Evolutionary conservation across 2,329 filamentous ascomycete species (phyloP).

Genomic region (Xylaria sp.): DNA sequence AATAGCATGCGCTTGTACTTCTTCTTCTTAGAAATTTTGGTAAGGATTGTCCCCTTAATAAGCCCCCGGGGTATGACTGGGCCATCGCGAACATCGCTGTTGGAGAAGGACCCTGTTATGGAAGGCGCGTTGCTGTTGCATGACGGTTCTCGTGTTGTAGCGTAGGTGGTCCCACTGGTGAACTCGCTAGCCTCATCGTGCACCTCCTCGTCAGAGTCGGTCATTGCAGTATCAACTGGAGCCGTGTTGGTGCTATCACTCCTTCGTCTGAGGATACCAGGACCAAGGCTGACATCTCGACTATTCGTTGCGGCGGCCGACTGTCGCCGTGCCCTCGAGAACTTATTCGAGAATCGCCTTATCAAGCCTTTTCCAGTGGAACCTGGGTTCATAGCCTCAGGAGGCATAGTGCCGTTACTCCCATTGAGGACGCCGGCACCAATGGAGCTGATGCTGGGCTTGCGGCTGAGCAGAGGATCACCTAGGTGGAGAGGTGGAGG

Average conservation of each 20-base stretch:
- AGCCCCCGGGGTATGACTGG: slow-evolving; percentile 82
- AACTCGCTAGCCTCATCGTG: slow-evolving; percentile 63
- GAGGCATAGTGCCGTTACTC: slow-evolving; percentile 67
- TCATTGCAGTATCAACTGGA: slow-evolving; percentile 59
- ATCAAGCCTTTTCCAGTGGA: slow-evolving; percentile 68
- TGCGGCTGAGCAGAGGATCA: slow-evolving; percentile 73
- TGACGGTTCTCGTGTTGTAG: slow-evolving; percentile 59
- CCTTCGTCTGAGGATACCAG: slow-evolving; percentile 84
- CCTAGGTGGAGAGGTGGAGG: slow-evolving; percentile 74
- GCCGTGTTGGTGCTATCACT: slow-evolving; percentile 88
- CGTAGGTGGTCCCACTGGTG: slow-evolving; percentile 57
- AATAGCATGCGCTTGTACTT: slow-evolving; percentile 75
- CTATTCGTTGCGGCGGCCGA: slow-evolving; percentile 81
- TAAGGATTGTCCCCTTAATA: slow-evolving; percentile 80
- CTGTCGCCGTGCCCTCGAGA: slow-evolving; percentile 75
- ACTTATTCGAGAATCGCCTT: slow-evolving; percentile 81
- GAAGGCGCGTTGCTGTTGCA: slow-evolving; percentile 61
- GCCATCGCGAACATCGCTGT: slow-evolving; percentile 61
- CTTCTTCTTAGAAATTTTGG: slow-evolving; percentile 87
- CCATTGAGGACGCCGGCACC: slow-evolving; percentile 67
- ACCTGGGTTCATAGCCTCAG: slow-evolving; percentile 53
- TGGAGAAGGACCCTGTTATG: slow-evolving; percentile 55
- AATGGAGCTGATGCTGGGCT: slow-evolving; percentile 71
- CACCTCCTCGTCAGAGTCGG: slow-evolving; percentile 69
- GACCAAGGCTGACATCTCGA: slow-evolving; percentile 88